Base-by-base conservation (phyloP, 1,284 basidiomycete species). In the Microbotryum intermedium region DNA sequence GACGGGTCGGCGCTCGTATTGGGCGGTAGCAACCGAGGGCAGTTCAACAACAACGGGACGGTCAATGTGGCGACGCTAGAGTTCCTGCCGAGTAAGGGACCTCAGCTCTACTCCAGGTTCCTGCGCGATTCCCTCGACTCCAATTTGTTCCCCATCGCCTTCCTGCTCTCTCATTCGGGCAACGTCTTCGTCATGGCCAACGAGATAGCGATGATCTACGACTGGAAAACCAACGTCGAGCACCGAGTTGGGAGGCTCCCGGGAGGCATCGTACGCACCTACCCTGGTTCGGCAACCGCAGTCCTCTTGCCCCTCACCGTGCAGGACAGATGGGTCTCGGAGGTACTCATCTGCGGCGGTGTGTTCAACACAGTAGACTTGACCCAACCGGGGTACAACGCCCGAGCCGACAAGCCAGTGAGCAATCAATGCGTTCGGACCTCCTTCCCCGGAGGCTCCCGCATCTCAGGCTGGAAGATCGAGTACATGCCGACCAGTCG, bases 311-410 rank as follows among this genome's bases (percentile, higher is more conserved):
- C 88, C 9, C 76, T 90, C 6, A 80, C 79, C 3, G 79, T 81
- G 6, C 77, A 79, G 18, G 83, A 84, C 69, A 72, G 78, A 8
- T 61, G 59, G 39, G 76, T 77, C 4, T 80, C 88, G 0, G 84
- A 87, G 67, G 76, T 90, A 42, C 77, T 91, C n/a, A 74, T 90
- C 34, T 90, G 88, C 61, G 88, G 88, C n/a, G 88, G 88, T 11
- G 88, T 86, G 1, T 76, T 78, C 20, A 74, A 87, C 42, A 79
- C 84, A 65, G 53, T 61, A 55, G 87, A 90, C 66, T 77, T 39
- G 34, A 39, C 34, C 18, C 9, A 39, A 5, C 34, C 34, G 34
- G 34, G 34, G 34, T 1, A 18, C 2, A 18, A 39, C 34, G 34
- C 18, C 11, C 34, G 34, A 39, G 34, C 34, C 34, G 34, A 39